phyloP scores from a whole-genome alignment of 305 asterid species.

The Andrographis paniculata region DNA sequence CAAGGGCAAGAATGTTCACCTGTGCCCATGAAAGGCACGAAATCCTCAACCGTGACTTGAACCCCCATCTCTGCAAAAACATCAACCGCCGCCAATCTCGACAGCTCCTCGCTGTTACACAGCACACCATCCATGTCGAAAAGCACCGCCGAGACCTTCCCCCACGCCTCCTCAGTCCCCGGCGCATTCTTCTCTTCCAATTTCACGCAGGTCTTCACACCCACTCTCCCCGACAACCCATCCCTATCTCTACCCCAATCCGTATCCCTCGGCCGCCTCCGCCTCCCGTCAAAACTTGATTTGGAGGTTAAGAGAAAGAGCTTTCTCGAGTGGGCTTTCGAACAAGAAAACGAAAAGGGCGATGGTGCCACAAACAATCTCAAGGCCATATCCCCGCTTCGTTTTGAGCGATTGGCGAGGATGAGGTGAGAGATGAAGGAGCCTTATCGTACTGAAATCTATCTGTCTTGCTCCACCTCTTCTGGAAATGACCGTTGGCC shows the following conservation, averaged over 20 bases:
- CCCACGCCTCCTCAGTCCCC: constrained; percentile 51
- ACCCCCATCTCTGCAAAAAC: constrained; percentile 94
- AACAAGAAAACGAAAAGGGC: constrained; percentile 33
- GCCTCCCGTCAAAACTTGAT: constrained; percentile 22
- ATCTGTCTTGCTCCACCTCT: too few relatives aligned
- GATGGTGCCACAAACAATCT: constrained; percentile 34
- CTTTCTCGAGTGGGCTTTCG: constrained; percentile 28
- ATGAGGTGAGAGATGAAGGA: too few relatives aligned
- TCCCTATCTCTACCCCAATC: constrained; percentile 17
- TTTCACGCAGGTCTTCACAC: constrained; percentile 41
- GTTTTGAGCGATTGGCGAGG: too few relatives aligned
- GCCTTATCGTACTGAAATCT: too few relatives aligned
- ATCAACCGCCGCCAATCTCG: constrained; percentile 89
- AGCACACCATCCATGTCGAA: constrained; percentile 98
- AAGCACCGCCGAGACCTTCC: constrained; percentile 85
- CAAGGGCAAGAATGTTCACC: constrained; percentile 27
- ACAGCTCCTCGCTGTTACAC: constrained; percentile 86
- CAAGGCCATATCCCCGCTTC: constrained; percentile 60
- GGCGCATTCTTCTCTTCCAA: constrained; percentile 50
- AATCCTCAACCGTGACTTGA: constrained; percentile 68
- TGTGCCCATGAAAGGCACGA: constrained; percentile 93
- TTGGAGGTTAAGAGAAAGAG: constrained; percentile 31
- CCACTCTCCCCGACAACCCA: constrained; percentile 22
- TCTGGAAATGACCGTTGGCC: too few relatives aligned
- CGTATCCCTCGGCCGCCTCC: constrained; percentile 17